Evolutionary conservation across 805 yeast species (phyloP).

Genomic region (Yamadazyma scolyti): DNA sequence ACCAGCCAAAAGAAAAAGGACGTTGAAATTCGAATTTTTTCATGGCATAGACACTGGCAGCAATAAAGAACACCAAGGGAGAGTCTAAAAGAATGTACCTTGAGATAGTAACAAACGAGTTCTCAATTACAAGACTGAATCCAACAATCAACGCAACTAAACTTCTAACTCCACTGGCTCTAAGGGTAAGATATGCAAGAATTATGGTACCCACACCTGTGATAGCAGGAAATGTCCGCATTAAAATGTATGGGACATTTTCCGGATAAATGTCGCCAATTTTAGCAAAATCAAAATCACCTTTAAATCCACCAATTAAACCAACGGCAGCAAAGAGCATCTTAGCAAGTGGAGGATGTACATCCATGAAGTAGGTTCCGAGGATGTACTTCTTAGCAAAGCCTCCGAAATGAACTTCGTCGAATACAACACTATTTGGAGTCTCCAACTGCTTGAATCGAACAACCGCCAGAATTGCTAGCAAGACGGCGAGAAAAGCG

Average conservation of each 20-base stretch:
- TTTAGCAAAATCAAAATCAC: conserved; percentile 61
- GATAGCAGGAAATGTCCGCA: conserved; percentile 69
- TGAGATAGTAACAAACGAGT: conserved; percentile 66
- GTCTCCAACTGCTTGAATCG: conserved; percentile 58
- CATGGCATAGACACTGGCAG: conserved; percentile 61
- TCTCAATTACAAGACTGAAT: conserved; percentile 58
- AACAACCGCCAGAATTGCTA: too few species aligned
- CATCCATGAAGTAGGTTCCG: conserved; percentile 67
- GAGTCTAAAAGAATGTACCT: conserved; percentile 74
- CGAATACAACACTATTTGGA: conserved; percentile 86
- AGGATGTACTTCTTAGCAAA: conserved; percentile 79
- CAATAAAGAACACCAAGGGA: conserved; percentile 74
- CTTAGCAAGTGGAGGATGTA: conserved; percentile 77
- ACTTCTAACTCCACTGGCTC: conserved; percentile 69
- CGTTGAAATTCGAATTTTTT: conserved; percentile 62
- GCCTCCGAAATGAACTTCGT: conserved; percentile 96
- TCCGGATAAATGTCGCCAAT: conserved; percentile 65
- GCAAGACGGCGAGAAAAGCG: conserved; percentile 36
- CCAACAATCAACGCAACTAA: conserved; percentile 57
- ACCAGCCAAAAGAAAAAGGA: conserved; percentile 60
- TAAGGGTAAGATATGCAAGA: conserved; percentile 62
- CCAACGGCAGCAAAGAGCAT: conserved; percentile 73
- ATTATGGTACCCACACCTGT: conserved; percentile 67
- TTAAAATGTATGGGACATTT: conserved; percentile 57
- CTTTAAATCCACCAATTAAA: conserved; percentile 64